Conservation (phyloP, 2,329 filamentous ascomycete species). For the Dothideomycetes sp. region DNA sequence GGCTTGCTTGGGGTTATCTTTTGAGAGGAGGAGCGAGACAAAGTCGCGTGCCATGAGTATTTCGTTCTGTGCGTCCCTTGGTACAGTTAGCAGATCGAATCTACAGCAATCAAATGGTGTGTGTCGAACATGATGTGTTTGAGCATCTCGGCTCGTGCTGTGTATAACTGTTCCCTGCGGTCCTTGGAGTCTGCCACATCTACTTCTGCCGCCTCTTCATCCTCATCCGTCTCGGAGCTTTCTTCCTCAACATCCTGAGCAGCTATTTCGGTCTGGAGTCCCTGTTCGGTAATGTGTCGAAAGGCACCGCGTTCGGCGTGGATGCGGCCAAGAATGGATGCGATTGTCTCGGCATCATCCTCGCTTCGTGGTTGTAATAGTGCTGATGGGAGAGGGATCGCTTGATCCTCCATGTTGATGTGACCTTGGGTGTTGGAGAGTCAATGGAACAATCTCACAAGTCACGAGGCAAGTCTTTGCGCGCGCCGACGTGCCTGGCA, state of each 20-base stretch:
- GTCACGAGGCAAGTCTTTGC: too few relatives aligned
- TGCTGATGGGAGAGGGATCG: constrained; percentile 16
- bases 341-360: constrained; percentile 53
- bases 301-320: constrained; percentile 74
- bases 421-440: constrained; percentile 12
- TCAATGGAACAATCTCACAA: too few relatives aligned
- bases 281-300: constrained; percentile 65
- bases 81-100: neutral
- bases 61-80: constrained; percentile 45
- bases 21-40: constrained; percentile 74
- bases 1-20: constrained; percentile 63
- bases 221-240: constrained; percentile 37
- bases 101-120: neutral
- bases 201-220: constrained; percentile 22
- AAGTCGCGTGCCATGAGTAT: constrained; percentile 69
- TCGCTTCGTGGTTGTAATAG: constrained; percentile 50
- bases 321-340: constrained; percentile 69
- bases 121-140: constrained; percentile 29
- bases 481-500: constrained; percentile 3
- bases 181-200: constrained; percentile 19
- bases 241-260: constrained; percentile 24
- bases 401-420: constrained; percentile 11
- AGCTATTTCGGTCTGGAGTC: constrained; percentile 59
- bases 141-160: constrained; percentile 34
- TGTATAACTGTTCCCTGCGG: constrained; percentile 31